Conservation (phyloP, 1,284 basidiomycete species). For the Blastosporella zonata region DNA sequence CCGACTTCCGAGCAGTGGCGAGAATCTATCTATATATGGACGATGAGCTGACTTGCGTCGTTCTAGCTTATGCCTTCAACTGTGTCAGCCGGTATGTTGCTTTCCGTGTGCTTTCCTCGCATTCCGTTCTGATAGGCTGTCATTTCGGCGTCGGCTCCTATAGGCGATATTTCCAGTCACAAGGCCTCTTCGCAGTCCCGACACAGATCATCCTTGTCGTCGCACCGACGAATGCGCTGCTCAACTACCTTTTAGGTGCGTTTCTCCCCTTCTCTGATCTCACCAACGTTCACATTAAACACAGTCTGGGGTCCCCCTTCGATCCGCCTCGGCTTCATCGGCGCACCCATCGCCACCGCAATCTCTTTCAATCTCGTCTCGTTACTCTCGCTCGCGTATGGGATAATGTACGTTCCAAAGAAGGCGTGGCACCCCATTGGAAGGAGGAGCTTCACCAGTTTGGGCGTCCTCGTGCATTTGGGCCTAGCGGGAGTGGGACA, state of each 20-base stretch:
- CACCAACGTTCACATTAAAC: not conserved
- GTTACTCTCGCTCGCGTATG: slow-evolving; percentile 68
- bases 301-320: slow-evolving; percentile 81
- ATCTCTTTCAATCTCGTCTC: slow-evolving; percentile 87
- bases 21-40: not conserved
- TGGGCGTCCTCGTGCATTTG: slow-evolving; percentile 72
- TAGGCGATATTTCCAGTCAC: slow-evolving; percentile 87
- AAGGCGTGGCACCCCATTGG: slow-evolving; percentile 87
- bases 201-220: slow-evolving; percentile 83
- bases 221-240: slow-evolving; percentile 81
- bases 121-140: not conserved
- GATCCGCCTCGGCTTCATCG: slow-evolving; percentile 85
- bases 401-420: slow-evolving; percentile 67
- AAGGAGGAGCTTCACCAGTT: slow-evolving; percentile 60
- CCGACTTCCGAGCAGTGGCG: slow-evolving; percentile 4
- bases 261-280: not conserved
- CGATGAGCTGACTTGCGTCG: slow-evolving; percentile 9
- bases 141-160: slow-evolving; percentile 2
- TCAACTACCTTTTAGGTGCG: slow-evolving; percentile 82
- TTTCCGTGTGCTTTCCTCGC: slow-evolving; percentile 25
- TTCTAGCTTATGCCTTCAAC: slow-evolving; percentile 76
- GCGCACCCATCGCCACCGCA: slow-evolving; percentile 88
- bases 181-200: slow-evolving; percentile 85
- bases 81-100: slow-evolving; percentile 55
- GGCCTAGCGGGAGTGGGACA: slow-evolving; percentile 73